A percentile compares a stretch with the other conserved stretches of the same genome.
These are phyloP conservation scores for Amanita thiersii DNA, from an alignment of 768 basidiomycete genomes.

Conservation along the genomic window DNA sequence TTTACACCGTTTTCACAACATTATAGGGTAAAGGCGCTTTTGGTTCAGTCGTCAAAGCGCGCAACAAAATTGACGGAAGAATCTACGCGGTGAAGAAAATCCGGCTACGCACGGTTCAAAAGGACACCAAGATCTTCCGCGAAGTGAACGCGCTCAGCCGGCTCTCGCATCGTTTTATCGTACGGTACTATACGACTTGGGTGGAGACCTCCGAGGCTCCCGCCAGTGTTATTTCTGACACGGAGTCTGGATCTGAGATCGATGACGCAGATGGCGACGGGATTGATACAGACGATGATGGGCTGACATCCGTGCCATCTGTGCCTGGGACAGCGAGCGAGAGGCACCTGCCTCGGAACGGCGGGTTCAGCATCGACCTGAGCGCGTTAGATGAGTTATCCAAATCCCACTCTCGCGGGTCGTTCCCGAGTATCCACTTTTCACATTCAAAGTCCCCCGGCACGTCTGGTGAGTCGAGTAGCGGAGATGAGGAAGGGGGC, in stretches of 20 bases:
- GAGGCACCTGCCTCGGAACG: constrained; percentile 31
- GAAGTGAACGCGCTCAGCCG: constrained; percentile 87
- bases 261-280: constrained; percentile 22
- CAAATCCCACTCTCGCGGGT: constrained; percentile 34
- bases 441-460: constrained; percentile 36
- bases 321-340: constrained; percentile 19
- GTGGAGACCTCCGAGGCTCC: constrained; percentile 60
- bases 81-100: constrained; percentile 90
- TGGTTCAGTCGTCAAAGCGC: constrained; percentile 92
- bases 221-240: constrained; percentile 43
- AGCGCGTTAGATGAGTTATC: constrained; percentile 56
- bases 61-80: constrained; percentile 78
- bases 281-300: constrained; percentile 34
- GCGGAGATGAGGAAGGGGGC: constrained; percentile 29
- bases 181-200: constrained; percentile 89
- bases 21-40: constrained; percentile 80
- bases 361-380: constrained; percentile 59
- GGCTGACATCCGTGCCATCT: constrained; percentile 47
- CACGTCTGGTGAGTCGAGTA: constrained; percentile 21
- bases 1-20: not conserved
- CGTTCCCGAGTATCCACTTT: constrained; percentile 86
- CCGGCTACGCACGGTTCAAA: constrained; percentile 66
- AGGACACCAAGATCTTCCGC: constrained; percentile 81
- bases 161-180: constrained; percentile 84
- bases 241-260: constrained; percentile 39